Base-by-base conservation (phyloP, 2,329 filamentous ascomycete species). In the Fusarium sp. region DNA sequence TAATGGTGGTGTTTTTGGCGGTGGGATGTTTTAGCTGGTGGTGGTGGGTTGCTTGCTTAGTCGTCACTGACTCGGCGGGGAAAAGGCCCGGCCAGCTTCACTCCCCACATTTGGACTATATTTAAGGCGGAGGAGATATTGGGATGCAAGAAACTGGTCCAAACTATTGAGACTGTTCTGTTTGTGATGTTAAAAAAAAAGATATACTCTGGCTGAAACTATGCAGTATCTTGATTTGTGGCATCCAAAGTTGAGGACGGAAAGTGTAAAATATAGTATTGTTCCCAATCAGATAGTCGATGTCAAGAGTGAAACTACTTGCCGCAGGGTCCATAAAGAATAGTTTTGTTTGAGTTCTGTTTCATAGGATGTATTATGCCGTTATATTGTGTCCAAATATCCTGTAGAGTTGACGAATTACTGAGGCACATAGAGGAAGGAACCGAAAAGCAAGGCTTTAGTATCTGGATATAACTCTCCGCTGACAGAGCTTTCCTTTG, bases 81-180 rank as follows among this genome's bases (percentile, higher is more conserved):
- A 69, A 70, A 73, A 69, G 56, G 63, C 66, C 70, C 64, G 71
- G 60, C 20, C 41, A 37, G 66, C 53, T 46, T 60, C 33, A 37
- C 35, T 37, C 60, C 54, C 62, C 65, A 61, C 59, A 63, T 44
- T 60, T 51, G 40, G 33, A 54, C 32, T 23, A 43, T 25, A 53
- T 48, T 27, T 11, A 25, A 50, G 43, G 35, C 20, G 25, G 35
- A 50, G 25, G 35, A 50, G 25, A 52, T 33, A 53, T 33, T 40
- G 27, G 17, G 15, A 3, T 15, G 14, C 23, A 43, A 22, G n/a
- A 15, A 33, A 11, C 17, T 23, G 27, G 35, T 22, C n/a, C 23
- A 27, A n/a, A 19, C 4, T 17, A n/a, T 44, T 27, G 41, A n/a
- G 14, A 20, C 23, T 25, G 17, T 19, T 25, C 22, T 23, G 17